Conservation (phyloP, 495 filamentous ascomycete species). For the Barbatosphaeria neglecta region DNA sequence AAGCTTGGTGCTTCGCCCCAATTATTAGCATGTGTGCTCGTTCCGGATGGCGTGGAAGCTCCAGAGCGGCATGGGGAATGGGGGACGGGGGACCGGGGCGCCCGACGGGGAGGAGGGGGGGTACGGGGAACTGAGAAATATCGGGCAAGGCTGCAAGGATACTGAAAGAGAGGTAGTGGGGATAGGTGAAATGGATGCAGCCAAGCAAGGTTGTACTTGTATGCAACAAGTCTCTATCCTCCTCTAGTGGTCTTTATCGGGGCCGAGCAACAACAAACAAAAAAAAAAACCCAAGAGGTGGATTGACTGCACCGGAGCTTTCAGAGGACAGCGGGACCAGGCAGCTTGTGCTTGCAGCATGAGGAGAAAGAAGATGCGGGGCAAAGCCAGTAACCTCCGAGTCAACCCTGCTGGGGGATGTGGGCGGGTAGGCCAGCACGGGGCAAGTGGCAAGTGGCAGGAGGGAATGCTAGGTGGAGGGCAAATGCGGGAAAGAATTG, state of each 20-base stretch:
- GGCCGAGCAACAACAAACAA: background rate
- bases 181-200: background rate
- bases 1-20: conserved; percentile 16
- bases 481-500: too few species aligned
- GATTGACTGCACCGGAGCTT: background rate
- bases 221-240: background rate
- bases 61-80: background rate
- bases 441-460: too few species aligned
- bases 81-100: background rate
- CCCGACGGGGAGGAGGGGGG: background rate
- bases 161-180: background rate
- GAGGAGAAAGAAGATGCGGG: background rate
- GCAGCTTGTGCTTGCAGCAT: background rate
- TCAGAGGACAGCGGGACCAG: too few species aligned
- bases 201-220: background rate
- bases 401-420: background rate
- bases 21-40: conserved; percentile 21
- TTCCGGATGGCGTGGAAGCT: background rate
- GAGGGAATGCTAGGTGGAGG: too few species aligned
- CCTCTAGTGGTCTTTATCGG: background rate
- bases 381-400: background rate
- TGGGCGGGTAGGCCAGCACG: too few species aligned
- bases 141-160: background rate
- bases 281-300: background rate
- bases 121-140: background rate